These are phyloP conservation scores for Talaromyces pinophilus DNA, from an alignment of 2,329 filamentous ascomycete genomes.

Conservation along the genomic window DNA sequence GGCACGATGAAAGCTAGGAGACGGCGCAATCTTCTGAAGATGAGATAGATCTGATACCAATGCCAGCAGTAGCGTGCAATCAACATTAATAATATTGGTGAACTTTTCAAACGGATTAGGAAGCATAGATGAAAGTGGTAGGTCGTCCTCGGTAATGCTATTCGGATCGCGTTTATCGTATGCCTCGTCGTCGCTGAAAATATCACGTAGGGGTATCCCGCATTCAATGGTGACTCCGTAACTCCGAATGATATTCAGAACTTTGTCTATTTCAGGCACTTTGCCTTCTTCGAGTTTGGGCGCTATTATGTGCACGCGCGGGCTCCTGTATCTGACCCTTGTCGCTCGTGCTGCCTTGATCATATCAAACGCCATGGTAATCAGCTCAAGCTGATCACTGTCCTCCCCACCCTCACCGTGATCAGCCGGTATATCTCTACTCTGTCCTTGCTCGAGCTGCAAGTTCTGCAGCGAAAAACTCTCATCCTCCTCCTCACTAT, in stretches of 20 bases:
- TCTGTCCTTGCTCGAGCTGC: background rate
- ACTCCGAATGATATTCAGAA: slow-evolving; percentile 58
- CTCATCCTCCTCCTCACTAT: slow-evolving; percentile 31
- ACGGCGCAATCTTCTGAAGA: slow-evolving; percentile 43
- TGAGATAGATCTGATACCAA: slow-evolving; percentile 74
- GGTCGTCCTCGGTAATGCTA: slow-evolving; percentile 23
- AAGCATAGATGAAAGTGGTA: slow-evolving; percentile 38
- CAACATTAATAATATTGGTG: slow-evolving; percentile 50
- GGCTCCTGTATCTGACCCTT: slow-evolving; percentile 61
- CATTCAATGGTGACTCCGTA: slow-evolving; percentile 50
- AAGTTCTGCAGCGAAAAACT: background rate
- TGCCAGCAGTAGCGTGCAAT: slow-evolving; percentile 68
- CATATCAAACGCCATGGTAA: slow-evolving; percentile 62
- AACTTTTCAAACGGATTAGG: slow-evolving; percentile 45
- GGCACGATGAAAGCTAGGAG: slow-evolving; percentile 59
- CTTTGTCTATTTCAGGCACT: slow-evolving; percentile 56
- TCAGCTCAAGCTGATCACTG: slow-evolving; percentile 59
- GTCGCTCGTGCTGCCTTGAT: slow-evolving; percentile 58
- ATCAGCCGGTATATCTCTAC: slow-evolving; percentile 26
- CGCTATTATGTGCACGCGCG: slow-evolving; percentile 61
- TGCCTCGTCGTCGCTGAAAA: slow-evolving; percentile 13
- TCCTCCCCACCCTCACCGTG: slow-evolving; percentile 48
- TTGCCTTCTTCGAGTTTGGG: slow-evolving; percentile 58
- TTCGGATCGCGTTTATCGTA: slow-evolving; percentile 19
- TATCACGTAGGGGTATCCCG: slow-evolving; percentile 28